phyloP scores from a whole-genome alignment of 306 rosid genomes.

The Urtica urens region DNA sequence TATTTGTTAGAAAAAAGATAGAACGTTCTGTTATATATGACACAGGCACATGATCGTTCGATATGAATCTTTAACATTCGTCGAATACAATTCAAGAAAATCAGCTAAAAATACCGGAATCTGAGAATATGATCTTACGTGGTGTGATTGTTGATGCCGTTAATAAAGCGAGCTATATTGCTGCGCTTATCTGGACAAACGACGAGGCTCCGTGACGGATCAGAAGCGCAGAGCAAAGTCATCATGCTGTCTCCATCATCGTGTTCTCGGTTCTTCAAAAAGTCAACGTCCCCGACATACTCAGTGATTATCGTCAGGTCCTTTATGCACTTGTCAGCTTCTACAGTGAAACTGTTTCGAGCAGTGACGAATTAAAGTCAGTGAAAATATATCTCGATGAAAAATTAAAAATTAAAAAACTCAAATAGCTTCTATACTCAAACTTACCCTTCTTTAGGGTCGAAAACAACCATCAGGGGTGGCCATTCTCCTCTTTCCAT shows the following conservation, averaged over 20 bases:
- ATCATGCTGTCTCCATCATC: conserved; percentile 95
- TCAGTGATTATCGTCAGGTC: conserved; percentile 90
- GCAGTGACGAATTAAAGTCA: conserved; percentile 1
- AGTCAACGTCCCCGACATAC: conserved; percentile 92
- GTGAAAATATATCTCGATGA: neutral
- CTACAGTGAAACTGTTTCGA: conserved; percentile 71
- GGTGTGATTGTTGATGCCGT: conserved; percentile 86
- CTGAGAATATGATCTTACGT: conserved; percentile 40
- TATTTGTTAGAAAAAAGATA: too few relatives aligned
- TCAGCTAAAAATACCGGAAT: neutral
- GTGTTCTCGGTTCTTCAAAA: conserved; percentile 62
- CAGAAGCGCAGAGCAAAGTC: conserved; percentile 72
- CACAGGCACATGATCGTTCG: too few relatives aligned
- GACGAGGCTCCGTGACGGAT: conserved; percentile 61
- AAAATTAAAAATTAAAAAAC: neutral
- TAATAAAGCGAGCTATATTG: conserved; percentile 87
- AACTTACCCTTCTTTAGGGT: conserved; percentile 88
- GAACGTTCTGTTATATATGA: too few relatives aligned
- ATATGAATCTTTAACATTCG: too few relatives aligned
- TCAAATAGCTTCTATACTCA: too few relatives aligned
- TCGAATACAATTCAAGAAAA: too few relatives aligned
- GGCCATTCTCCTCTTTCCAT: conserved; percentile 90
- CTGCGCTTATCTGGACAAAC: conserved; percentile 80
- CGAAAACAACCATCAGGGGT: conserved; percentile 89
- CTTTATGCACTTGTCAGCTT: conserved; percentile 68